Evolutionary conservation across 768 basidiomycete species (phyloP), one percentile per base, ranked within the genome.

Genomic region (Boletus barrowsii): DNA sequence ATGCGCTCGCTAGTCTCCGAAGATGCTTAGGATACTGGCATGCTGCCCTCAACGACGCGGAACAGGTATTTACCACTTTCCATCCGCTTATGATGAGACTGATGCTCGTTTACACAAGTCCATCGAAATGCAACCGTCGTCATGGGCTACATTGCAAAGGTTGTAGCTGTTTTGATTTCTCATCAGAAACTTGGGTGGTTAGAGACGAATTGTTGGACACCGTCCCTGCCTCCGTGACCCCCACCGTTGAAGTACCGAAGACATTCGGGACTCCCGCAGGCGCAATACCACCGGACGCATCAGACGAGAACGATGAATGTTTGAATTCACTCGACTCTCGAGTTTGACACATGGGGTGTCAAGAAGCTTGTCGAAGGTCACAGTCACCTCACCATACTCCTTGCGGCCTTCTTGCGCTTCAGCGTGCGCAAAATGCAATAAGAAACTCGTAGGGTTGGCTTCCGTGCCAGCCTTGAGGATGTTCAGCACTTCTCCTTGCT

Each of bases 381-480:
- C 67, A 63, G 93, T 90, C 36, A 89, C 87, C 40, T 87, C 87
- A 0, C 81, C 68, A 50, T 80, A 75, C 49, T 93, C 76, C 66
- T 81, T 85, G 72, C 74, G 80, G 64, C 66, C 73, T 75, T 88
- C 90, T 57, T 83, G 76, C 18, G 75, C 69, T 64, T 98, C 96
- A 35, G 85, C 85, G 56, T 88, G 88, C 6, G 94, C 89, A 69
- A 93, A 98, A 40, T 87, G 90, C n/a, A 99, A 77, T 5, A 97
- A 78, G 68, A 89, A 92, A 66, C 95, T 97, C 57, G 82, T 74
- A 0, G 93, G 87, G 68, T 93, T 96, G 7, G 94, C 94, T 61
- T 93, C 85, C 47, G 95, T 79, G 10, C 96, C 96, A 2, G 86
- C 80, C 68, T 87, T 90, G 45, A 97, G 77, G 35, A 90, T 82